A percentile compares a stretch with the other conserved stretches of the same genome.
These are phyloP conservation scores for Epicoccum sorghinum DNA, from an alignment of 2,329 filamentous ascomycete species.

Conservation along the genomic window DNA sequence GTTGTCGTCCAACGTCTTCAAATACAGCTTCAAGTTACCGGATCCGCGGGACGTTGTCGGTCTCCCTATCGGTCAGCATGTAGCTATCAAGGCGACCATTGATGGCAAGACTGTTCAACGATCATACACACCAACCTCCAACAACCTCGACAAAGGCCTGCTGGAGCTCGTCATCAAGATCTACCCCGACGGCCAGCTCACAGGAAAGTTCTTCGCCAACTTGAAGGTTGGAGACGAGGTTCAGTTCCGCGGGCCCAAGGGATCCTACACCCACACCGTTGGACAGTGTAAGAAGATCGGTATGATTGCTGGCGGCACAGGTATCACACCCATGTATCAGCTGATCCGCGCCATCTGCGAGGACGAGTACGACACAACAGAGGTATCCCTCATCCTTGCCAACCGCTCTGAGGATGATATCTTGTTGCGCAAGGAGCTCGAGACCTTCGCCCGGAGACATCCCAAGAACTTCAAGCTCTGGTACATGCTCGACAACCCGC, in stretches of 20 bases:
- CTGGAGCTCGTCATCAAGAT: constrained; percentile 60
- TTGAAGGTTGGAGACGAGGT: constrained; percentile 58
- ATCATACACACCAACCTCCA: constrained; percentile 45
- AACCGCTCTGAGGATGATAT: constrained; percentile 67
- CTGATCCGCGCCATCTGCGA: constrained; percentile 69
- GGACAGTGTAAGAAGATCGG: constrained; percentile 53
- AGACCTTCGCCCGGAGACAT: constrained; percentile 58
- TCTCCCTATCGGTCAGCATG: constrained; percentile 45
- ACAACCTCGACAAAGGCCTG: constrained; percentile 64
- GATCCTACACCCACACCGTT: constrained; percentile 58
- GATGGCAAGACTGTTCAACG: constrained; percentile 61
- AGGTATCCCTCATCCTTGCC: constrained; percentile 64
- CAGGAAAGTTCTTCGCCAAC: constrained; percentile 54
- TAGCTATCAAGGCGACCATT: constrained; percentile 61
- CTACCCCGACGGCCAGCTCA: constrained; percentile 60
- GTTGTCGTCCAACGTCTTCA: constrained; percentile 26
- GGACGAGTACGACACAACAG: constrained; percentile 63
- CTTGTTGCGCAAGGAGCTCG: constrained; percentile 62
- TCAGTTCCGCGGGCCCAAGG: constrained; percentile 62
- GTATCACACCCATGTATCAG: constrained; percentile 65
- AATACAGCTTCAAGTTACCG: constrained; percentile 36
- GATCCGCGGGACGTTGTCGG: constrained; percentile 31
- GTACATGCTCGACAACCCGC: constrained; percentile 57
- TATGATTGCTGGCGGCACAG: constrained; percentile 62
- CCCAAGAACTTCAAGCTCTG: constrained; percentile 61